These are phyloP conservation scores for Nigrospora oryzae DNA, from an alignment of 2,329 filamentous ascomycete species.

Conservation along the genomic window DNA sequence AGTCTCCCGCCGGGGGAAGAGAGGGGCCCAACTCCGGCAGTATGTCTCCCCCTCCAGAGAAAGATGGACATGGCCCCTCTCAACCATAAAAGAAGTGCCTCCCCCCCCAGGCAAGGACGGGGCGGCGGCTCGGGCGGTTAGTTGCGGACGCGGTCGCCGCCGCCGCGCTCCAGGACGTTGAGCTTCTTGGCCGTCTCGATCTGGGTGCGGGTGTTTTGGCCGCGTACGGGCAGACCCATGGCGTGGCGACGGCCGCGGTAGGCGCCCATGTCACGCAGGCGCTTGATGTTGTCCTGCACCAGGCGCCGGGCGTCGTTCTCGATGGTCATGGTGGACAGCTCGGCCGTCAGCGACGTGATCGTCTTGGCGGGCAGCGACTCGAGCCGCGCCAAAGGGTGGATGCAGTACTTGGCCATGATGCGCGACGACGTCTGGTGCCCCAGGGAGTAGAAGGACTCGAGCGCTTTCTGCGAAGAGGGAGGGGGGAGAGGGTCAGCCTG, in stretches of 20 bases:
- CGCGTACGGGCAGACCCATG: conserved; percentile 83
- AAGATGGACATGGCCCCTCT: too few species aligned
- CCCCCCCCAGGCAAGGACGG: too few species aligned
- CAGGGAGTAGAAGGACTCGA: conserved; percentile 81
- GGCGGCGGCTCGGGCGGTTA: too few species aligned
- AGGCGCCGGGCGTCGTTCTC: conserved; percentile 78
- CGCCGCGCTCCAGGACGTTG: conserved; percentile 46
- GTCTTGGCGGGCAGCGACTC: conserved; percentile 68
- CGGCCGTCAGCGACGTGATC: conserved; percentile 72
- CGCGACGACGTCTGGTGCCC: conserved; percentile 61
- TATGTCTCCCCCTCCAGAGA: too few species aligned
- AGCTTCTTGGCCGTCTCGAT: conserved; percentile 52
- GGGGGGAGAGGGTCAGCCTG: neutral
- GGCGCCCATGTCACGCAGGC: conserved; percentile 82
- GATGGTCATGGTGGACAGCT: conserved; percentile 85
- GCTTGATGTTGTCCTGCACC: conserved; percentile 74
- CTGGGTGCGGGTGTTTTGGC: conserved; percentile 79
- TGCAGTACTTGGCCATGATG: conserved; percentile 81
- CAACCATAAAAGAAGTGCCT: too few species aligned
- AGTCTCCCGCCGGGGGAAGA: too few species aligned
- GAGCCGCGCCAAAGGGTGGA: conserved; percentile 75
- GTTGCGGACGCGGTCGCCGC: conserved; percentile 15
- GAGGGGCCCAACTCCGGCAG: too few species aligned
- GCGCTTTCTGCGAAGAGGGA: conserved; percentile 48
- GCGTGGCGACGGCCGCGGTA: conserved; percentile 87